Evolutionary conservation across 148 eudicot species (phyloP).

Genomic region (Polygonum maritimum): DNA sequence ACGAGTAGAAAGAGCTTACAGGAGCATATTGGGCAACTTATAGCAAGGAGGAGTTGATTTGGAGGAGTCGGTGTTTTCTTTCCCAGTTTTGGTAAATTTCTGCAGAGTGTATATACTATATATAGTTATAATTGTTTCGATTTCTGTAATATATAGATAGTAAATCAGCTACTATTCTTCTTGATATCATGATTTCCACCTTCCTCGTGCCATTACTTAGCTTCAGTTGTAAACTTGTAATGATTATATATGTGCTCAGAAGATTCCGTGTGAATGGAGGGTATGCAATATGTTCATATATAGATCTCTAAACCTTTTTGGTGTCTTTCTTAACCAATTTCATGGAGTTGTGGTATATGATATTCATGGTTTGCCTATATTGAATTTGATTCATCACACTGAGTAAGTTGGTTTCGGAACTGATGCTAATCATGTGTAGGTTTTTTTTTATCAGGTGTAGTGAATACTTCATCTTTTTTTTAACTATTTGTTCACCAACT

Average conservation of each 20-base stretch:
- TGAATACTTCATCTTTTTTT: background rate
- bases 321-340: background rate
- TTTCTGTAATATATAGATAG: background rate
- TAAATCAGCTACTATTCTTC: background rate
- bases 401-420: background rate
- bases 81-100: background rate
- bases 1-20: conserved; percentile 29
- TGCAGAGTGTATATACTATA: conserved; percentile 1
- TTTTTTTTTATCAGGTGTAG: background rate
- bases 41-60: conserved; percentile 54
- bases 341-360: background rate
- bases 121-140: background rate
- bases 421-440: background rate
- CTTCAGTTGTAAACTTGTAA: background rate
- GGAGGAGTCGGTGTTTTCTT: background rate
- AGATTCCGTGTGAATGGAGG: background rate
- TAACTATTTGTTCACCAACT: background rate
- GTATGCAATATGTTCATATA: too few relatives aligned
- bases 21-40: conserved; percentile 71
- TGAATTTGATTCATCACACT: too few relatives aligned
- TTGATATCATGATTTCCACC: background rate
- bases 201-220: background rate
- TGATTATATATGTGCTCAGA: background rate
- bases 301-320: too few relatives aligned
- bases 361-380: background rate